Percentiles rank a stretch among this genome's conserved stretches.
Evolutionary conservation across 1,284 basidiomycete species (phyloP).

Genomic region (Cutaneotrichosporon curvatum): DNA sequence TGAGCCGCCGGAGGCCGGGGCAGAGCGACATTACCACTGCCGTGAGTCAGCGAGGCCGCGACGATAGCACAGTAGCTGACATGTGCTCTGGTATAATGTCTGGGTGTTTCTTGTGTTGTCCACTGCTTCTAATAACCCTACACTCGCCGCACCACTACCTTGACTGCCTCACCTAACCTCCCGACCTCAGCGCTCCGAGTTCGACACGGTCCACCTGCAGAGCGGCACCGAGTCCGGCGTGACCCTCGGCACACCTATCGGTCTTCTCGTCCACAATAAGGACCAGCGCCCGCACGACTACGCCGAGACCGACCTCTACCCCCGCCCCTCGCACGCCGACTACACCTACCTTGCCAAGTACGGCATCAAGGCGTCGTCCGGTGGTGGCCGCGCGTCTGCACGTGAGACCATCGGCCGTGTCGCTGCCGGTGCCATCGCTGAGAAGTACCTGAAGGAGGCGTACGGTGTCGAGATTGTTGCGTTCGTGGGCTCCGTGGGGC

Average conservation of each 20-base stretch:
- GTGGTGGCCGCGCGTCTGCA: constrained; percentile 88
- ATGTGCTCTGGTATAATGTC: background rate
- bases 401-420: constrained; percentile 97
- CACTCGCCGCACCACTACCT: background rate
- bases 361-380: constrained; percentile 91
- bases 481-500: constrained; percentile 93
- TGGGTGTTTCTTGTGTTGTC: too few relatives aligned
- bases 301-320: constrained; percentile 94
- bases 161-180: background rate
- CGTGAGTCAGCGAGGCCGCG: constrained; percentile 54
- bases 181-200: constrained; percentile 77
- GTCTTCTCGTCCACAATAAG: constrained; percentile 91
- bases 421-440: constrained; percentile 95
- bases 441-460: constrained; percentile 83
- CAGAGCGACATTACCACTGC: constrained; percentile 97
- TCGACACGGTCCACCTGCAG: constrained; percentile 88
- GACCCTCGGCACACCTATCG: constrained; percentile 95
- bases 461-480: constrained; percentile 93
- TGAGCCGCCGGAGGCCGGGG: constrained; percentile 85
- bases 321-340: constrained; percentile 94
- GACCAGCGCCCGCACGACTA: constrained; percentile 99
- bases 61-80: background rate
- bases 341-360: constrained; percentile 99
- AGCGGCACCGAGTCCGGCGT: constrained; percentile 90
- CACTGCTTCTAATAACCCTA: background rate